These are phyloP conservation scores for Staphylotrichum longicolle DNA, from an alignment of 495 filamentous ascomycete genomes.

Conservation along the genomic window DNA sequence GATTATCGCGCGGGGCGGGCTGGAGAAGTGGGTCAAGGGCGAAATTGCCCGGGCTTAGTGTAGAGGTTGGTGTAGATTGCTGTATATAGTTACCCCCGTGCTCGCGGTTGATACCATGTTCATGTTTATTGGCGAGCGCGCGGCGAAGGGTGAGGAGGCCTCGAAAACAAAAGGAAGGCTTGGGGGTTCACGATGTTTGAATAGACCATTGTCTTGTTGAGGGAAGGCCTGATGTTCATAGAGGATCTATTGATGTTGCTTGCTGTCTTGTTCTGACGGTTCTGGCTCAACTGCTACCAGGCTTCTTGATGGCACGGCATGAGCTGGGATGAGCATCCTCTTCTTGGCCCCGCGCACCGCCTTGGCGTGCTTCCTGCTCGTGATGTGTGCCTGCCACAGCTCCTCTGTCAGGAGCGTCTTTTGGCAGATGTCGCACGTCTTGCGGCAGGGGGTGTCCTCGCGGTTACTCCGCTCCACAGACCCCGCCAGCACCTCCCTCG, in stretches of 20 bases:
- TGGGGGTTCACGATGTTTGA: too few species aligned
- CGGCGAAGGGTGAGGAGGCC: too few species aligned
- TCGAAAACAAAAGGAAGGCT: too few species aligned
- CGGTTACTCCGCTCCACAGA: conserved; percentile 51
- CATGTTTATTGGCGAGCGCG: not conserved
- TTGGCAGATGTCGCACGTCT: conserved; percentile 68
- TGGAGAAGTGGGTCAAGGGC: conserved; percentile 83
- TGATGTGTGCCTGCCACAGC: conserved; percentile 74
- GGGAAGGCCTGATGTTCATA: not conserved
- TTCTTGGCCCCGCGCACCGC: conserved; percentile 25
- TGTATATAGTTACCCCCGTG: not conserved
- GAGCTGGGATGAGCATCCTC: conserved; percentile 22
- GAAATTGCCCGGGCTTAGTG: conserved; percentile 39
- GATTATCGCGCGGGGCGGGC: conserved; percentile 75
- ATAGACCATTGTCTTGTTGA: too few species aligned
- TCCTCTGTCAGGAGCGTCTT: conserved; percentile 66
- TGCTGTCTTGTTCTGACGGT: not conserved
- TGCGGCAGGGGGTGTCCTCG: conserved; percentile 50
- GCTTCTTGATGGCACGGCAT: conserved; percentile 14
- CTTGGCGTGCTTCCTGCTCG: conserved; percentile 58
- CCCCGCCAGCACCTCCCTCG: conserved; percentile 52
- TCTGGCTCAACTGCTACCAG: conserved; percentile 24
- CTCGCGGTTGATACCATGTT: conserved; percentile 13
- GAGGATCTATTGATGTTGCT: not conserved
- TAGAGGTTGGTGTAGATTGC: not conserved